phyloP scores from a whole-genome alignment of 768 basidiomycete species.

The Calocera viscosa region DNA sequence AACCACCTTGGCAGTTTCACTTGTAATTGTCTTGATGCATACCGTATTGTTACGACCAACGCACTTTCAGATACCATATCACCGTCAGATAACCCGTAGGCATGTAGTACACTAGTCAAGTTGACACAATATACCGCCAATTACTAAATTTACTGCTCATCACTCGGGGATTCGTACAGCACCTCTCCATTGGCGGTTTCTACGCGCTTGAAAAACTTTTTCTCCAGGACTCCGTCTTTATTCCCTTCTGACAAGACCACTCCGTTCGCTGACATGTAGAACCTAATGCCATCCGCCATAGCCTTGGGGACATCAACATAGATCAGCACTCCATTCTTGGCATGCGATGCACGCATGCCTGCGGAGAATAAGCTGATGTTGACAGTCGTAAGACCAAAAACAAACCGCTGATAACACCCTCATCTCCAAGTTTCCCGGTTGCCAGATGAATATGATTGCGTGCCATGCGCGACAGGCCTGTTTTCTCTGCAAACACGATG shows the following conservation, averaged over 20 bases:
- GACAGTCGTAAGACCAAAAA: neutral
- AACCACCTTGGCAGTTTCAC: neutral
- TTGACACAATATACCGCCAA: no score
- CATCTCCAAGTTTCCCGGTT: conserved; percentile 50
- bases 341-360: conserved; percentile 67
- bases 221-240: conserved; percentile 43
- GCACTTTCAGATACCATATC: neutral
- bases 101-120: neutral
- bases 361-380: conserved; percentile 13
- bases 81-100: neutral
- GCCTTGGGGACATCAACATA: conserved; percentile 66
- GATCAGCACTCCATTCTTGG: conserved; percentile 52
- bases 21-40: neutral
- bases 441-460: conserved; percentile 92
- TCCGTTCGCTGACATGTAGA: conserved; percentile 73
- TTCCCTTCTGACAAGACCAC: conserved; percentile 80
- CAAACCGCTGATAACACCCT: conserved; percentile 60
- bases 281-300: conserved; percentile 52
- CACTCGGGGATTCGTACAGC: neutral
- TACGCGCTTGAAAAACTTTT: conserved; percentile 58
- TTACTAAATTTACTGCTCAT: neutral
- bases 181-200: conserved; percentile 29
- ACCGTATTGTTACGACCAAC: neutral
- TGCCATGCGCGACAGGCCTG: conserved; percentile 71
- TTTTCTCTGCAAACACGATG: conserved; percentile 34